phyloP scores from a whole-genome alignment of 345 rosid genomes.

The Murraya koenigii region DNA sequence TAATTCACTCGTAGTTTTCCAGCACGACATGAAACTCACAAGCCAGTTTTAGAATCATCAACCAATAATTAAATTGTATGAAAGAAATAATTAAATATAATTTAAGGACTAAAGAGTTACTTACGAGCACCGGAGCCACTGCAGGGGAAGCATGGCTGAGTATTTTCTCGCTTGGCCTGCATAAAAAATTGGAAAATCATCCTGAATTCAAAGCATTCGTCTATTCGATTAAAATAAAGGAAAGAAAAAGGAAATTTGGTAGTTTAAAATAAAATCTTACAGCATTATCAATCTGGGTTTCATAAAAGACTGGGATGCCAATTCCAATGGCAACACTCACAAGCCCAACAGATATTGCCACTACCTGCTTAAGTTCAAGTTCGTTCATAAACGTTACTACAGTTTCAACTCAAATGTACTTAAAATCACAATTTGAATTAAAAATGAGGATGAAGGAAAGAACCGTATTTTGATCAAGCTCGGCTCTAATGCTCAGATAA shows the following conservation, averaged over 20 bases:
- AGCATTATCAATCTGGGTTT: constrained; percentile 78
- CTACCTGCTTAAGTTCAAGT: constrained; percentile 43
- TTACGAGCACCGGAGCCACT: constrained; percentile 89
- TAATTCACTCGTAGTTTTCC: not conserved
- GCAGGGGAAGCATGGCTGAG: constrained; percentile 97
- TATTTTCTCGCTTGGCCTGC: constrained; percentile 84
- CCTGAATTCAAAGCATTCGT: not conserved
- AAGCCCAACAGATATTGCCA: constrained; percentile 77
- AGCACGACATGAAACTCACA: not conserved
- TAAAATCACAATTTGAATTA: not conserved
- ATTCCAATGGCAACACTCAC: constrained; percentile 82
- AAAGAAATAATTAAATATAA: not conserved
- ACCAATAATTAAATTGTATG: not conserved
- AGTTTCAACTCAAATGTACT: not conserved
- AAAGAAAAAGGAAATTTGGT: not conserved
- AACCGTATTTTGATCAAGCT: constrained; percentile 87
- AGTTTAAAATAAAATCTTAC: constrained; percentile 32
- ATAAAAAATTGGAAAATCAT: not conserved
- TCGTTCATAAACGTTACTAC: not conserved
- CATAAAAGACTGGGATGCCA: constrained; percentile 84
- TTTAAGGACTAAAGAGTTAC: constrained; percentile 15
- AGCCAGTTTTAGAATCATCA: not conserved
- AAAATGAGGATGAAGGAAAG: not conserved
- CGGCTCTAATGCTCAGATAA: constrained; percentile 69
- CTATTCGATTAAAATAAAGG: not conserved